Percentiles rank a stretch among this genome's conserved stretches.
Conservation (phyloP, 148 eudicot species). For the Pharnaceum exiguum region DNA sequence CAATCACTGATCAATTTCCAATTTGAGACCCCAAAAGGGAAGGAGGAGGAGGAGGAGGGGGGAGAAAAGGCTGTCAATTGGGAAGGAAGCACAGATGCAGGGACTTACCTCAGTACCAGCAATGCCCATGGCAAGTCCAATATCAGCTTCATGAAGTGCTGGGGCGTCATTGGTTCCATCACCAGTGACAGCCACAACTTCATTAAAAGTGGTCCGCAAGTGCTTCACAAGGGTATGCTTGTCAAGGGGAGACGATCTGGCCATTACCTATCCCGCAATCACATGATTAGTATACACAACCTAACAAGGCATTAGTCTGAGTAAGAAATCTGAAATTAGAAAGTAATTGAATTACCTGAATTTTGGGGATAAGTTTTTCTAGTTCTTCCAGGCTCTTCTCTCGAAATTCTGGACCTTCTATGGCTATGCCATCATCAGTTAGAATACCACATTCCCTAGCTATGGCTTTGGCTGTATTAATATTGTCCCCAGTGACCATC, state of each 20-base stretch:
- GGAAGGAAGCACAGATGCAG: neutral
- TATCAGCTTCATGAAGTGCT: conserved; percentile 98
- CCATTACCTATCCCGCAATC: conserved; percentile 64
- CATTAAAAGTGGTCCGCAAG: conserved; percentile 87
- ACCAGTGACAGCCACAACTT: conserved; percentile 98
- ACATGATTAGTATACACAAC: neutral
- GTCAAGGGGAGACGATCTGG: conserved; percentile 93
- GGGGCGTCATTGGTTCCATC: conserved; percentile 99
- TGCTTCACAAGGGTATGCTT: conserved; percentile 93
- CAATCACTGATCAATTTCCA: neutral
- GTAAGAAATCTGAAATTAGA: neutral
- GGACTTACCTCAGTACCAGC: conserved; percentile 92
- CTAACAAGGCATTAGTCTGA: too few species aligned
- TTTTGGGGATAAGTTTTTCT: conserved; percentile 64
- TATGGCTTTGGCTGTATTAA: conserved; percentile 95
- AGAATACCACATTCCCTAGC: conserved; percentile 99
- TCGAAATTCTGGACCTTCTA: conserved; percentile 92
- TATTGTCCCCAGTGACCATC: conserved; percentile 98
- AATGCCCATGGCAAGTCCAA: conserved; percentile 99
- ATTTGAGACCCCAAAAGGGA: neutral
- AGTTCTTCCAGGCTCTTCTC: conserved; percentile 72
- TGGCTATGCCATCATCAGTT: conserved; percentile 90
- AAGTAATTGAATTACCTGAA: conserved; percentile 50
- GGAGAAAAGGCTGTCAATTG: neutral
- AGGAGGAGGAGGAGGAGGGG: too few species aligned